A percentile compares a stretch with the other conserved stretches of the same genome.
phyloP scores from a whole-genome alignment of 1,284 basidiomycete species.

The Rhizopogon parksii region DNA sequence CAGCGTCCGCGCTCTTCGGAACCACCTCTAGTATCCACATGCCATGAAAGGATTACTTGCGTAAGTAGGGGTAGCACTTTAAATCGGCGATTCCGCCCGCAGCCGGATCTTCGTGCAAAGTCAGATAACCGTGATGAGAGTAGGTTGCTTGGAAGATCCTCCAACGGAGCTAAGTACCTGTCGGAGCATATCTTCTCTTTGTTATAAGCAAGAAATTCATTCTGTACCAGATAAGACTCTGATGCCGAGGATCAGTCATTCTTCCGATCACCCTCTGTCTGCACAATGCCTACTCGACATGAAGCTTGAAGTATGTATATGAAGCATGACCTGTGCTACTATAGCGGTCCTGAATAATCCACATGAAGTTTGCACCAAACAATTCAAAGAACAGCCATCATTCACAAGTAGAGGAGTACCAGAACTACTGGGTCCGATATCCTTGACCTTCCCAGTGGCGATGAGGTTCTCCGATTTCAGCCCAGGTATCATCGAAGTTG shows the following conservation, averaged over 20 bases:
- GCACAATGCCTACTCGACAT: slow-evolving; percentile 38
- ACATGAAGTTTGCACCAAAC: background rate
- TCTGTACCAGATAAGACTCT: slow-evolving; percentile 45
- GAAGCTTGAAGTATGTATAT: slow-evolving; percentile 52
- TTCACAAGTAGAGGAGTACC: slow-evolving; percentile 32
- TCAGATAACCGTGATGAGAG: slow-evolving; percentile 9
- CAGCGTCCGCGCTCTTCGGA: slow-evolving; percentile 44
- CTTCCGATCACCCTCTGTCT: background rate
- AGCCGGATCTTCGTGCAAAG: slow-evolving; percentile 15
- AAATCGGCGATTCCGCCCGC: slow-evolving; percentile 40
- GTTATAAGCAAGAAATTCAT: slow-evolving; percentile 51
- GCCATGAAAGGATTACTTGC: slow-evolving; percentile 50
- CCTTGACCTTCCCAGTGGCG: slow-evolving; percentile 38
- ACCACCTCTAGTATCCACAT: slow-evolving; percentile 35
- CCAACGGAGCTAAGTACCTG: slow-evolving; percentile 46
- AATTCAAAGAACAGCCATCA: background rate
- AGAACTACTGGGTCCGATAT: slow-evolving; percentile 64
- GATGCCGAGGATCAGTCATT: background rate
- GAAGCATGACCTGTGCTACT: slow-evolving; percentile 40
- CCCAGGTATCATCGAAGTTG: slow-evolving; percentile 44
- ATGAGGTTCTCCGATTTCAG: slow-evolving; percentile 40
- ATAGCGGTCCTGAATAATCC: slow-evolving; percentile 6
- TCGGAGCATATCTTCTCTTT: slow-evolving; percentile 34
- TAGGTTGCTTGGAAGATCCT: background rate
- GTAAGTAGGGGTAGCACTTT: slow-evolving; percentile 34